Conservation (phyloP, 2,329 filamentous ascomycete species). For the Pseudogymnoascus sp. region DNA sequence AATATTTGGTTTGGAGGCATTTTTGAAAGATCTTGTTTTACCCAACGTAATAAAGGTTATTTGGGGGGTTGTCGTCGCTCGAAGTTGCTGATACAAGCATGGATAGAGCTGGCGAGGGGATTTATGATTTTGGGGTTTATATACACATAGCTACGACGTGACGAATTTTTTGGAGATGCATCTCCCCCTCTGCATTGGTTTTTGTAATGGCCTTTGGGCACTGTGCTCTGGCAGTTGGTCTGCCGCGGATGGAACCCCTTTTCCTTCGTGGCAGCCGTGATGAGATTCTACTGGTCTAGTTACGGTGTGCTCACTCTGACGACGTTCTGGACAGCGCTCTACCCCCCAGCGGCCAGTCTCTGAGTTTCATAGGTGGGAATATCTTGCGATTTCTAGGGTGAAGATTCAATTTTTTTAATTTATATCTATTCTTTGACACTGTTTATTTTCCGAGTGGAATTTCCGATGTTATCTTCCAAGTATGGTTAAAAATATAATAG, state of each 20-base stretch:
- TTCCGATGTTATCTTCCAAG: background rate
- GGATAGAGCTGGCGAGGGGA: background rate
- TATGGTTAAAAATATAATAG: background rate
- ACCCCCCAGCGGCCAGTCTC: background rate
- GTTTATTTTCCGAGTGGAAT: background rate
- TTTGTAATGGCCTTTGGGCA: background rate
- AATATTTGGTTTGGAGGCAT: background rate
- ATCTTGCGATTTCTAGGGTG: background rate
- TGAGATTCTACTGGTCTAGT: background rate
- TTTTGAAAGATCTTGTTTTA: background rate
- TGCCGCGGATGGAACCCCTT: background rate
- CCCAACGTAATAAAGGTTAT: background rate
- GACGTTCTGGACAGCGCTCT: background rate
- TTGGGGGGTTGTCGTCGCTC: background rate
- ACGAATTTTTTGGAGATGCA: background rate
- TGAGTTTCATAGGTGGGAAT: background rate
- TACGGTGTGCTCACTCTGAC: background rate
- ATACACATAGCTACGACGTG: background rate
- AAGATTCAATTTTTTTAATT: background rate
- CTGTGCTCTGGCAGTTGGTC: background rate
- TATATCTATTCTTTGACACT: background rate
- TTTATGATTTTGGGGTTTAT: background rate
- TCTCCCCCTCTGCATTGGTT: background rate
- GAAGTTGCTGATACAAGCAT: background rate
- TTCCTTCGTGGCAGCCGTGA: background rate